Conservation (phyloP, 2,329 filamentous ascomycete species). For the Trichoderma brevicompactum region DNA sequence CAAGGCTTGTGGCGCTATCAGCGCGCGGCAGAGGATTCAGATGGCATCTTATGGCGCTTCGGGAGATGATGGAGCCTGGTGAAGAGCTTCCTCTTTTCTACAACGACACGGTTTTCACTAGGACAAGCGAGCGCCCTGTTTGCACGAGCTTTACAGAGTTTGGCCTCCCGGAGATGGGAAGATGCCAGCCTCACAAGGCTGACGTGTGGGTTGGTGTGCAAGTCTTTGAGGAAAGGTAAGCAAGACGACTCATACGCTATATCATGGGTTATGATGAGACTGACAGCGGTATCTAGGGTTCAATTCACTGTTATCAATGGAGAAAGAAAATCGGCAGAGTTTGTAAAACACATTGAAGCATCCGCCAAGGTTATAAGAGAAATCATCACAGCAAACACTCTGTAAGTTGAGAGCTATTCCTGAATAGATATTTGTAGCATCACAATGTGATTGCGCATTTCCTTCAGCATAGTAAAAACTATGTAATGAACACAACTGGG, state of each 20-base stretch:
- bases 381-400: not conserved
- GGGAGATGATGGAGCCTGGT: conserved; percentile 10
- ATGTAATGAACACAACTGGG: too few species aligned
- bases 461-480: too few species aligned
- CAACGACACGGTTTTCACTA: not conserved
- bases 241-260: not conserved
- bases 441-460: too few species aligned
- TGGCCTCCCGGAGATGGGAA: conserved; percentile 19
- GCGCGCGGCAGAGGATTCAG: conserved; percentile 15
- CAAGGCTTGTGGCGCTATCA: conserved; percentile 9
- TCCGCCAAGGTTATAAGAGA: not conserved
- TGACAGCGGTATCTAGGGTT: not conserved
- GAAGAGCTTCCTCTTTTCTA: conserved; percentile 14
- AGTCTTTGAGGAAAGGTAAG: conserved; percentile 23
- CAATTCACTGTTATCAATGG: conserved; percentile 24
- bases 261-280: not conserved
- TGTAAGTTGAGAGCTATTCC: too few species aligned
- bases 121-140: not conserved
- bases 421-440: too few species aligned
- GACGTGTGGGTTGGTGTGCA: conserved; percentile 26
- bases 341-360: conserved; percentile 15
- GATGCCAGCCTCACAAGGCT: conserved; percentile 8
- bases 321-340: conserved; percentile 11
- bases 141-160: conserved; percentile 21
- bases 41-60: conserved; percentile 22